Evolutionary conservation across 305 asterid genomes (phyloP), one percentile per base, ranked within the genome.

Genomic region (Withania somnifera): DNA sequence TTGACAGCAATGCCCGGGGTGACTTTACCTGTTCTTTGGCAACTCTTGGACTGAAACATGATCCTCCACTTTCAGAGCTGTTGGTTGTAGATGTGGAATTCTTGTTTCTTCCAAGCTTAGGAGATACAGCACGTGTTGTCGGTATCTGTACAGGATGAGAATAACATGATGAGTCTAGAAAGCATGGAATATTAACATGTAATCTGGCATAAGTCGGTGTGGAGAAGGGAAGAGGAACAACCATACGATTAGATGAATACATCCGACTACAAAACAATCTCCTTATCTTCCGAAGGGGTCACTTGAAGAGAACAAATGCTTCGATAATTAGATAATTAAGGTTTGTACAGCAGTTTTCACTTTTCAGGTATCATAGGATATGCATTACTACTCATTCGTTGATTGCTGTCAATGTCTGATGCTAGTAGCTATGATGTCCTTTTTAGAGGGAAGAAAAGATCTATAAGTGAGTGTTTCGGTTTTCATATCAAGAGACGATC

Each of bases 21-120:
- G 88, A 88, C 69, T 63, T 86, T 84, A 78, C 78, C 42, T 28
- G 77, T 60, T 82, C 85, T 80, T 73, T 83, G 53, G 45, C 80
- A 13, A 81, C 60, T 84, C 85, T 82, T 22, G 93, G 91, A 76
- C 89, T 89, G 47, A 22, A 84, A 85, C 85, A 56, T 0, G 87
- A 79, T 20, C 83, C 85, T 4, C 87, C 86, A 45, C 79, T 82
- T 54, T 82, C 91, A 7, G 93, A 76, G 81, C 85, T 88, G 36
- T 82, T 81, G 42, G 83, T 54, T 11, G 84, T 45, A 5, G 88
- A 84, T 53, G 79, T 52, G 67, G 85, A 80, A 73, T 78, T 86
- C 79, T 91, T 91, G 83, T 82, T 38, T 83, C 97, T 85, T 28
- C 97, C 97, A 0, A 92, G 90, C 87, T 91, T 92, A 11, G 97